phyloP scores from a whole-genome alignment of 306 rosid species.

The Oxytropis ochrocephala region DNA sequence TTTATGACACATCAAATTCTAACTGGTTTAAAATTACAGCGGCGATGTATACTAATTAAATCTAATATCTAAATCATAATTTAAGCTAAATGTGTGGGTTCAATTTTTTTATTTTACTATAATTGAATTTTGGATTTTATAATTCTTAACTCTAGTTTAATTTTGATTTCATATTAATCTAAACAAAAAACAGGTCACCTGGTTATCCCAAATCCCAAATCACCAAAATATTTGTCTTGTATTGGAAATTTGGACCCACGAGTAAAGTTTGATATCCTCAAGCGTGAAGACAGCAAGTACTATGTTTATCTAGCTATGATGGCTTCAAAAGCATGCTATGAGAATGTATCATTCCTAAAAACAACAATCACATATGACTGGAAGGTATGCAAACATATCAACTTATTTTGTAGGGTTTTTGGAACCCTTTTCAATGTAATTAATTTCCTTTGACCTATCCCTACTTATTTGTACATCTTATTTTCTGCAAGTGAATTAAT shows the following conservation, averaged over 20 bases:
- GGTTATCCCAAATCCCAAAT: conserved; percentile 29
- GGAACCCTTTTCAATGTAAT: neutral
- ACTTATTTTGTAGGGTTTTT: neutral
- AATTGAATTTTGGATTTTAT: too few species aligned
- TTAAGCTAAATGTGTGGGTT: too few species aligned
- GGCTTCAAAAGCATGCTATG: conserved; percentile 64
- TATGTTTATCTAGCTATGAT: conserved; percentile 42
- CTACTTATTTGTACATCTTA: neutral
- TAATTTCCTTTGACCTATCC: neutral
- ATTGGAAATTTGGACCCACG: conserved; percentile 51
- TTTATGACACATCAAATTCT: too few species aligned
- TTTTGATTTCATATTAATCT: too few species aligned
- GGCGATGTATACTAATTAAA: too few species aligned
- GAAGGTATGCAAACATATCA: conserved; percentile 30
- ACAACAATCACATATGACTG: conserved; percentile 31
- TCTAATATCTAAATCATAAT: too few species aligned
- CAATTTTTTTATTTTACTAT: too few species aligned
- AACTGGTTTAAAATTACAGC: too few species aligned
- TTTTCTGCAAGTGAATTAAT: neutral
- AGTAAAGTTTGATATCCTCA: conserved; percentile 32
- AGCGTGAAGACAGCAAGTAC: conserved; percentile 37
- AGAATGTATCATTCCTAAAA: conserved; percentile 43
- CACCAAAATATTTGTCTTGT: conserved; percentile 39
- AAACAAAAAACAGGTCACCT: conserved; percentile 34
- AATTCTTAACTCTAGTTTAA: too few species aligned